Conservation (phyloP, 495 filamentous ascomycete genomes). For the Penicillium arizonense region DNA sequence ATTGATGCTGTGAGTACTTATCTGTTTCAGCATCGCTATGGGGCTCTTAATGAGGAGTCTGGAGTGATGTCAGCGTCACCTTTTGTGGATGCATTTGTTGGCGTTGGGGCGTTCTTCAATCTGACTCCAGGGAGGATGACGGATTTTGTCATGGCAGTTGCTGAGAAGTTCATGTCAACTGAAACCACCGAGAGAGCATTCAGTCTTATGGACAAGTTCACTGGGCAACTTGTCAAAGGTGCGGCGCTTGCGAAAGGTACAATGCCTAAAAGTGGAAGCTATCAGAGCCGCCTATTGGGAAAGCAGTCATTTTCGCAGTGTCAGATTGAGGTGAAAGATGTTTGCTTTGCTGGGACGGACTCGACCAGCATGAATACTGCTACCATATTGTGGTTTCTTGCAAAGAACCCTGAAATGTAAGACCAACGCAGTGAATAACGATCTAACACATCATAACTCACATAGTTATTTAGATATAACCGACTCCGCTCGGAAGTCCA, state of each 20-base stretch:
- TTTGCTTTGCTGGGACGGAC: slow-evolving; percentile 39
- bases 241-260: slow-evolving; percentile 2
- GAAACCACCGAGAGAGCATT: slow-evolving; percentile 28
- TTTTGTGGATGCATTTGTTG: slow-evolving; percentile 46
- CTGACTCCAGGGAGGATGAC: slow-evolving; percentile 32
- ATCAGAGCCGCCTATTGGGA: slow-evolving; percentile 46
- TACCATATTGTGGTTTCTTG: slow-evolving; percentile 40
- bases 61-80: slow-evolving; percentile 31
- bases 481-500: slow-evolving; percentile 35
- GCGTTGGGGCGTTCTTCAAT: slow-evolving; percentile 49
- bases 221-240: slow-evolving; percentile 27
- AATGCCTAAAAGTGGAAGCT: slow-evolving; percentile 29
- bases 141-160: slow-evolving; percentile 29
- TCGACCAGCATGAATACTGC: slow-evolving; percentile 47
- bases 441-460: not conserved
- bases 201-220: slow-evolving; percentile 37
- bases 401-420: slow-evolving; percentile 40
- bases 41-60: slow-evolving; percentile 32
- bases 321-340: slow-evolving; percentile 43
- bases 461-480: slow-evolving; percentile 24
- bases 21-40: slow-evolving; percentile 45
- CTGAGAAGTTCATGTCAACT: slow-evolving; percentile 24
- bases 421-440: not conserved
- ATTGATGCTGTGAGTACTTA: slow-evolving; percentile 46
- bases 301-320: slow-evolving; percentile 38